Evolutionary conservation across 768 basidiomycete species (phyloP), one percentile per base, ranked within the genome.

Genomic region (Pulveroboletus sp.): DNA sequence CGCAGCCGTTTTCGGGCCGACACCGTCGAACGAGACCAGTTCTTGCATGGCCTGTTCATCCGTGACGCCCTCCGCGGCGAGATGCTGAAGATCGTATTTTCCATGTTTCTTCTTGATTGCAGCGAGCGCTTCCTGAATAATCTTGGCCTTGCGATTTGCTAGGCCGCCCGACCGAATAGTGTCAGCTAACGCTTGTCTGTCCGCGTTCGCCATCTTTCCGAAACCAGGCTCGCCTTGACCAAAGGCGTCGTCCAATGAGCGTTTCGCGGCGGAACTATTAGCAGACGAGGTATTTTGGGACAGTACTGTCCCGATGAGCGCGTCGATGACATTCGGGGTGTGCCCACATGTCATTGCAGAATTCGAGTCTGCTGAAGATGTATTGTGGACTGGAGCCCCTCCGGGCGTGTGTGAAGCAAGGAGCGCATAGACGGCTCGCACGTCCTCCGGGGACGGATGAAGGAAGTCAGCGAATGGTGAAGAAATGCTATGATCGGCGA

Each of bases 1-100:
- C 1, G 81, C 78, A 2, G 80, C 81, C 1, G 81, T 82, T 64
- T 83, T 83, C 1, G 80, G 81, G 2, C 82, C 81, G 10, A 84
- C 81, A 1, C 81, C 82, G 26, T 73, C 64, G 48, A 78, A 78
- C 4, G 79, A 73, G 13, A 81, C 73, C 23, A 83, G 71, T 53
- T 78, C 80, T 53, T 71, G 63, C 81, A 81, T 82, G 29, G 76
- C 74, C n/a, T 71, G 70, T 24, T 74, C 75, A 60, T 82, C 72
- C 1, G 75, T 56, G 6, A 57, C 54, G 2, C 59, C 58, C 1
- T 65, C 48, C 4, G 44, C 42, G 2, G 63, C 67, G 22, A 83
- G 73, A 62, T 82, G 79, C 51, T 83, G 81, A 14, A 83, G 63
- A n/a, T 81, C 79, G 56, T 80, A 82, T 5, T 61, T 63, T 0